Conservation (phyloP, 2,329 filamentous ascomycete species). For the Aureobasidium zeae region DNA sequence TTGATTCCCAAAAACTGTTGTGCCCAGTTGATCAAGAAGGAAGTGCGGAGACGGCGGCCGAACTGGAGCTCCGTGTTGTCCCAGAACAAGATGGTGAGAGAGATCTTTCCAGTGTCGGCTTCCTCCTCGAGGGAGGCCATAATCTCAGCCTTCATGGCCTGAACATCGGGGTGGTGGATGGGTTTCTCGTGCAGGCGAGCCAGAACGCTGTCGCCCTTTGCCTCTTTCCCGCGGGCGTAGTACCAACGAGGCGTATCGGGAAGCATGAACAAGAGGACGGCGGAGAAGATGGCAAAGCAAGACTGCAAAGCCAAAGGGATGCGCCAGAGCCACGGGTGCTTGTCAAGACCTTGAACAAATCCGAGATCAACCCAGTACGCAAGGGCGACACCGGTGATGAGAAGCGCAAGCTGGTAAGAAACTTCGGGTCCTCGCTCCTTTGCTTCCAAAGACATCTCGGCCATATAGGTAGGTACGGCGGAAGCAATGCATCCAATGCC, state of each 20-base stretch:
- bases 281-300: slow-evolving; percentile 27
- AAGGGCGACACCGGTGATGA: slow-evolving; percentile 23
- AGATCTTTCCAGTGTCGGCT: slow-evolving; percentile 25
- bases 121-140: slow-evolving; percentile 24
- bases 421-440: slow-evolving; percentile 25
- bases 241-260: slow-evolving; percentile 30
- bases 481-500: slow-evolving; percentile 26
- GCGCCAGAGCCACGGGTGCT: slow-evolving; percentile 25
- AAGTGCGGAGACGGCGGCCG: slow-evolving; percentile 31
- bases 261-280: slow-evolving; percentile 21
- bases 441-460: slow-evolving; percentile 26
- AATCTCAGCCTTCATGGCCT: slow-evolving; percentile 23
- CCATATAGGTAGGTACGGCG: slow-evolving; percentile 27
- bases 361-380: slow-evolving; percentile 26
- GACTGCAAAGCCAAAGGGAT: slow-evolving; percentile 28
- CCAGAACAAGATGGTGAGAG: slow-evolving; percentile 26
- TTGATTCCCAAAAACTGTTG: slow-evolving; percentile 30
- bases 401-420: slow-evolving; percentile 21
- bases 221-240: slow-evolving; percentile 21
- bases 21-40: slow-evolving; percentile 28
- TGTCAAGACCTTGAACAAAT: slow-evolving; percentile 22
- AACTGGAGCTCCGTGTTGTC: slow-evolving; percentile 30
- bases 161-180: slow-evolving; percentile 19
- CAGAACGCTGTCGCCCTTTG: slow-evolving; percentile 18
- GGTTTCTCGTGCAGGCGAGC: slow-evolving; percentile 19